These are phyloP conservation scores for Pythium pyrilobum DNA, from an alignment of 352 stramenopile species.

Conservation along the genomic window DNA sequence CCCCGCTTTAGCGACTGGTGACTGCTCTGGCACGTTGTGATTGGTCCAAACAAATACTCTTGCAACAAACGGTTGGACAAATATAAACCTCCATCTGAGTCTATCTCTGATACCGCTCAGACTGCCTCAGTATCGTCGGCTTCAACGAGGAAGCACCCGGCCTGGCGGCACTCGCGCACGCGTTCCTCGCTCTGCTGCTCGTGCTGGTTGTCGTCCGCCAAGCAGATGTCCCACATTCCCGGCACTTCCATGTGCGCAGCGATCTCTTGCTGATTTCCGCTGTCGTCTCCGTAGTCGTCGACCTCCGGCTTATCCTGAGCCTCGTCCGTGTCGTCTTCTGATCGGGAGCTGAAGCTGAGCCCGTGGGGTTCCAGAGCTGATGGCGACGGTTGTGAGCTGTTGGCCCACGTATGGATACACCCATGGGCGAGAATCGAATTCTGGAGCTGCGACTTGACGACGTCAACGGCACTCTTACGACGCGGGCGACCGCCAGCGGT, in stretches of 20 bases:
- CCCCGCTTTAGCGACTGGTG: too few species aligned
- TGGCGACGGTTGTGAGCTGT: slow-evolving; percentile 7
- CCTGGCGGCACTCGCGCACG: neutral
- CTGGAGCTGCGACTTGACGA: slow-evolving; percentile 47
- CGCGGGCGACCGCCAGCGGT: too few species aligned
- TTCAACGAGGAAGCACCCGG: slow-evolving; percentile 16
- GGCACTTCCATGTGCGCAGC: neutral
- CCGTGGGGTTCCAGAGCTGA: slow-evolving; percentile 13
- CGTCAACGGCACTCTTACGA: slow-evolving; percentile 25
- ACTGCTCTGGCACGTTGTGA: too few species aligned
- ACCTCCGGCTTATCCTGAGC: neutral
- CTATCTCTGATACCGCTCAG: too few species aligned
- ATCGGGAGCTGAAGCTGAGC: slow-evolving; percentile 7
- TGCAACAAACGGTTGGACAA: too few species aligned
- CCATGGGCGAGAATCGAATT: slow-evolving; percentile 46
- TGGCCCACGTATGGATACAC: slow-evolving; percentile 55
- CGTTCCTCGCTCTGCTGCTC: neutral
- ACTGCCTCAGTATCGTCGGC: slow-evolving; percentile 7
- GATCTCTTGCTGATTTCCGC: neutral
- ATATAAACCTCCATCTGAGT: too few species aligned
- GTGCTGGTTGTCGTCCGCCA: neutral
- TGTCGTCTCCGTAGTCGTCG: neutral
- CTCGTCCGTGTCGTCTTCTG: slow-evolving; percentile 5
- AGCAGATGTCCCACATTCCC: slow-evolving; percentile 11
- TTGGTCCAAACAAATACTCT: too few species aligned